Percentiles rank a stretch among this genome's conserved stretches.
Evolutionary conservation across 768 basidiomycete species (phyloP).

Genomic region (Collybia sordida): DNA sequence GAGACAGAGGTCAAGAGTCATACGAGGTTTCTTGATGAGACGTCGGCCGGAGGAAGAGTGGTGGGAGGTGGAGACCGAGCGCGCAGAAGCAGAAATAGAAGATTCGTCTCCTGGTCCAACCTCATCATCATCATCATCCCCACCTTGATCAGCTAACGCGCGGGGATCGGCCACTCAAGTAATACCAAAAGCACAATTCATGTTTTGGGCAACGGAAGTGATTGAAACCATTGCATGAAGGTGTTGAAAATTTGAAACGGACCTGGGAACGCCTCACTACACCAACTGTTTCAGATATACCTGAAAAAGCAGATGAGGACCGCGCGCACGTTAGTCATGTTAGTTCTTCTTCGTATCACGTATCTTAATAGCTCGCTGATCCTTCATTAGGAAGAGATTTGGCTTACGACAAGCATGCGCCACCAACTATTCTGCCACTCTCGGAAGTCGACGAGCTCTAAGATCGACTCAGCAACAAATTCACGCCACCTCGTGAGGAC

Average conservation of each 20-base stretch:
- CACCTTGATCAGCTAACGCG: neutral
- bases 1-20: constrained; percentile 7
- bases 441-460: constrained; percentile 35
- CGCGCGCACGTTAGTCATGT: constrained; percentile 67
- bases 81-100: constrained; percentile 6
- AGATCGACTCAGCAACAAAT: constrained; percentile 18
- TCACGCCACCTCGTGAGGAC: constrained; percentile 21
- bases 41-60: constrained; percentile 18
- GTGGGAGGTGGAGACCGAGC: constrained; percentile 13
- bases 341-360: constrained; percentile 19
- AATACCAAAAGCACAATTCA: too few species aligned
- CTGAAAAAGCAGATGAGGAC: constrained; percentile 50
- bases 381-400: too few species aligned
- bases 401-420: constrained; percentile 38
- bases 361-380: neutral
- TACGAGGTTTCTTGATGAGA: constrained; percentile 16
- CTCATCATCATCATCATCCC: constrained; percentile 14
- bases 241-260: too few species aligned
- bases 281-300: constrained; percentile 31
- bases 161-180: too few species aligned
- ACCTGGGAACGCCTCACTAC: too few species aligned
- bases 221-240: too few species aligned
- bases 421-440: constrained; percentile 66
- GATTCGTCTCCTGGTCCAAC: constrained; percentile 11
- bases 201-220: too few species aligned